Evolutionary conservation across 768 basidiomycete genomes (phyloP).

Genomic region (Austroboletus eburneus): DNA sequence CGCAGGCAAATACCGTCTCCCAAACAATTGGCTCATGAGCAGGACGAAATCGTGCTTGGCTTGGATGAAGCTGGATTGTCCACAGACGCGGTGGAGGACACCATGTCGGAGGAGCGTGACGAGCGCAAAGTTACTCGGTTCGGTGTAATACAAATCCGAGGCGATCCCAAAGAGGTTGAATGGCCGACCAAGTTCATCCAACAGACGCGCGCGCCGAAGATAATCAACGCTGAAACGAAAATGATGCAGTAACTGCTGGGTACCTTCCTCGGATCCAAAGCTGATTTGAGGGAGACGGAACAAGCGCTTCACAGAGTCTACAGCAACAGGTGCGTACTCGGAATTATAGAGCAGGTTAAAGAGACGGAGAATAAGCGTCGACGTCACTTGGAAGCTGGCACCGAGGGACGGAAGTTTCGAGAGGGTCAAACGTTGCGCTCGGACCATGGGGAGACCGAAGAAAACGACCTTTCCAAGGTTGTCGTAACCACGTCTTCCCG

Average conservation of each 20-base stretch:
- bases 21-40: conserved; percentile 63
- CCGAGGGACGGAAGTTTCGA: conserved; percentile 60
- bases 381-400: conserved; percentile 63
- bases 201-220: conserved; percentile 51
- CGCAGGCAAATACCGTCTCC: conserved; percentile 49
- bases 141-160: conserved; percentile 57
- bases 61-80: conserved; percentile 31
- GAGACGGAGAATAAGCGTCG: conserved; percentile 60
- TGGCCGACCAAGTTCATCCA: conserved; percentile 53
- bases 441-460: conserved; percentile 60
- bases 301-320: conserved; percentile 47
- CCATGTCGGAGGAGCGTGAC: conserved; percentile 55
- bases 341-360: conserved; percentile 67
- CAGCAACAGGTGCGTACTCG: conserved; percentile 43
- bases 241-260: conserved; percentile 58
- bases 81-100: conserved; percentile 54
- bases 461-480: conserved; percentile 69
- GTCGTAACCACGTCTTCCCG: conserved; percentile 69
- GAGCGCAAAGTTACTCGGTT: conserved; percentile 68
- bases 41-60: conserved; percentile 51
- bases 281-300: conserved; percentile 56
- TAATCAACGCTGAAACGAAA: conserved; percentile 71
- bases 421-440: conserved; percentile 58
- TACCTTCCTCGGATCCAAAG: conserved; percentile 51
- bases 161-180: conserved; percentile 54